phyloP scores from a whole-genome alignment of 2,329 filamentous ascomycete species.

The Rutstroemia sp. region DNA sequence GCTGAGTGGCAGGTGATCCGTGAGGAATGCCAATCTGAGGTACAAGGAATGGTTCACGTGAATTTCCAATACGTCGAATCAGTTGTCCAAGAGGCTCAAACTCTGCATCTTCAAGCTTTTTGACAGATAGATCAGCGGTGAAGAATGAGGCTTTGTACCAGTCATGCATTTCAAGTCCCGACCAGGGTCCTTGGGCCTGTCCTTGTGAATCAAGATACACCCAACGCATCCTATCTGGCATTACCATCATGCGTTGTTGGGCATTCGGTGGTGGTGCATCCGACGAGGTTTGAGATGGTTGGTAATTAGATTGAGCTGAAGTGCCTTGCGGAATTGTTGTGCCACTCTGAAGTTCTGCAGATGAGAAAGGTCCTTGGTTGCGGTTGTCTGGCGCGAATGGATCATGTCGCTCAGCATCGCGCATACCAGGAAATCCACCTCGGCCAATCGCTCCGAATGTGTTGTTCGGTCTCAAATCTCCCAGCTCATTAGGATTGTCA shows the following conservation, averaged over 20 bases:
- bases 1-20: slow-evolving; percentile 55
- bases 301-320: slow-evolving; percentile 25
- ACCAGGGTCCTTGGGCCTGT: slow-evolving; percentile 88
- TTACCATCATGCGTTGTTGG: slow-evolving; percentile 86
- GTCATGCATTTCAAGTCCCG: slow-evolving; percentile 96
- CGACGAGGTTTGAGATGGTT: slow-evolving; percentile 27
- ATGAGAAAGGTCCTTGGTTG: slow-evolving; percentile 21
- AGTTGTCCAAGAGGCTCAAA: slow-evolving; percentile 94
- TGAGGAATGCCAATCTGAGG: slow-evolving; percentile 95
- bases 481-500: slow-evolving; percentile 47
- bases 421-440: slow-evolving; percentile 43
- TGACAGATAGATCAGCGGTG: slow-evolving; percentile 86
- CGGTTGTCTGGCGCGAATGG: slow-evolving; percentile 24
- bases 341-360: slow-evolving; percentile 21
- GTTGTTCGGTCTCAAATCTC: slow-evolving; percentile 53
- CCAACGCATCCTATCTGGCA: slow-evolving; percentile 98
- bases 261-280: slow-evolving; percentile 54
- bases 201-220: slow-evolving; percentile 95
- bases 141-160: slow-evolving; percentile 99
- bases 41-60: slow-evolving; percentile 92
- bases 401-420: slow-evolving; percentile 28
- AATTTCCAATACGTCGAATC: slow-evolving; percentile 93
- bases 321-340: slow-evolving; percentile 21
- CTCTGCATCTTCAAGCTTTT: slow-evolving; percentile 86
- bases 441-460: slow-evolving; percentile 63